Percentiles rank a stretch among this genome's conserved stretches.
Evolutionary conservation across 2,329 filamentous ascomycete species (phyloP).

Genomic region (Peltaster fructicola): DNA sequence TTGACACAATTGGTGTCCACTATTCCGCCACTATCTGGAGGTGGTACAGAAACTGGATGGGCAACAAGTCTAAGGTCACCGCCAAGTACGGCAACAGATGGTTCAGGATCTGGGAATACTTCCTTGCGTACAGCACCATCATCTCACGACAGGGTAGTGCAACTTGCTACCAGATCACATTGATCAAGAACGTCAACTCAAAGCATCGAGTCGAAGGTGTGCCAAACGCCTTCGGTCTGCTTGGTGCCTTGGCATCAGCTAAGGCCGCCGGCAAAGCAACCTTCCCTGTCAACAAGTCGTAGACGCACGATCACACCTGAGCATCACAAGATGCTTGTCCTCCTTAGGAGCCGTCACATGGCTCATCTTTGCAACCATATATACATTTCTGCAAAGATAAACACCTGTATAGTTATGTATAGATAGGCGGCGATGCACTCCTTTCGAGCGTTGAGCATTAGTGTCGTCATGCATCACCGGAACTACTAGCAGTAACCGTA

Average conservation of each 20-base stretch:
- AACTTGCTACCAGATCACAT: conserved; percentile 71
- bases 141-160: conserved; percentile 67
- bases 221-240: conserved; percentile 47
- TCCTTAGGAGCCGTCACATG: too few species aligned
- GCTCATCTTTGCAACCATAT: too few species aligned
- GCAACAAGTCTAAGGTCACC: conserved; percentile 77
- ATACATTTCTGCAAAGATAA: too few species aligned
- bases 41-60: conserved; percentile 98
- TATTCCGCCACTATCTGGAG: conserved; percentile 94
- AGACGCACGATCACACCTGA: conserved; percentile 1
- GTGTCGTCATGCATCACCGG: too few species aligned
- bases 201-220: conserved; percentile 68
- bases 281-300: conserved; percentile 15
- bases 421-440: too few species aligned
- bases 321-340: too few species aligned
- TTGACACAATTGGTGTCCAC: conserved; percentile 91
- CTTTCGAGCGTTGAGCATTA: too few species aligned
- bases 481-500: too few species aligned
- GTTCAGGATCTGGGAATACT: conserved; percentile 95
- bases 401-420: too few species aligned
- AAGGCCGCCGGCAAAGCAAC: conserved; percentile 19
- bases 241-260: conserved; percentile 41
- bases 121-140: conserved; percentile 74
- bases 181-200: conserved; percentile 82
- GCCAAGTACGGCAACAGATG: conserved; percentile 90